These are phyloP conservation scores for Podaxis sp. DNA, from an alignment of 768 basidiomycete genomes.

Conservation along the genomic window DNA sequence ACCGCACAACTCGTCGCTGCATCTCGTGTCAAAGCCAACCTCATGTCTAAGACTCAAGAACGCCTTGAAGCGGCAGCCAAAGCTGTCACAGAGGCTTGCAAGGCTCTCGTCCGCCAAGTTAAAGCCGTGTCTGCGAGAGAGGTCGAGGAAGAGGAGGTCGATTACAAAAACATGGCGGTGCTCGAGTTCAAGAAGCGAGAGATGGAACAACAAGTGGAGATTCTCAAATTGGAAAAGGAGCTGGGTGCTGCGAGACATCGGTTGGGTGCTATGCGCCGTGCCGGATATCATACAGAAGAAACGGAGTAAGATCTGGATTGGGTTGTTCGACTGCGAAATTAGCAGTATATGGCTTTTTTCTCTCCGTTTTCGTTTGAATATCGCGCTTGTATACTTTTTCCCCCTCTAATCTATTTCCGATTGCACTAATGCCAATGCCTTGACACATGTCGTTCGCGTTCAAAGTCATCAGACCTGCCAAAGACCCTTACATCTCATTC, in stretches of 20 bases:
- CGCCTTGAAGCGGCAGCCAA: conserved; percentile 94
- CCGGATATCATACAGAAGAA: conserved; percentile 87
- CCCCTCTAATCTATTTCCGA: conserved; percentile 1
- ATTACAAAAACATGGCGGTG: conserved; percentile 89
- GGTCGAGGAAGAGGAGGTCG: conserved; percentile 70
- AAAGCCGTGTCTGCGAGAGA: conserved; percentile 90
- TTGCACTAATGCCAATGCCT: neutral
- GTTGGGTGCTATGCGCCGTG: conserved; percentile 80
- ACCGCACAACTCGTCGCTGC: conserved; percentile 99
- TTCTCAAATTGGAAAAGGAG: conserved; percentile 94
- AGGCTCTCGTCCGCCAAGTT: conserved; percentile 93
- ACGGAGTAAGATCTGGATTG: conserved; percentile 42
- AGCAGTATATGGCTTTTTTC: neutral
- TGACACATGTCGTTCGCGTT: neutral
- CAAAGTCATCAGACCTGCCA: neutral
- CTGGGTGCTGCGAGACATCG: conserved; percentile 81
- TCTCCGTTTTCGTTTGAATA: neutral
- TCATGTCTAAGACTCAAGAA: conserved; percentile 99
- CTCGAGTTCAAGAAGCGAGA: conserved; percentile 96
- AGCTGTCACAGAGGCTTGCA: conserved; percentile 96
- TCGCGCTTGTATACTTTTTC: neutral
- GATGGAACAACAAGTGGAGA: conserved; percentile 99
- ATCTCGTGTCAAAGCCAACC: conserved; percentile 94
- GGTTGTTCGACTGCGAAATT: neutral
- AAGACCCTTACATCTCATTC: neutral